These are phyloP conservation scores for Lagenidium sp. DNA, from an alignment of 352 stramenopile species.

Conservation along the genomic window DNA sequence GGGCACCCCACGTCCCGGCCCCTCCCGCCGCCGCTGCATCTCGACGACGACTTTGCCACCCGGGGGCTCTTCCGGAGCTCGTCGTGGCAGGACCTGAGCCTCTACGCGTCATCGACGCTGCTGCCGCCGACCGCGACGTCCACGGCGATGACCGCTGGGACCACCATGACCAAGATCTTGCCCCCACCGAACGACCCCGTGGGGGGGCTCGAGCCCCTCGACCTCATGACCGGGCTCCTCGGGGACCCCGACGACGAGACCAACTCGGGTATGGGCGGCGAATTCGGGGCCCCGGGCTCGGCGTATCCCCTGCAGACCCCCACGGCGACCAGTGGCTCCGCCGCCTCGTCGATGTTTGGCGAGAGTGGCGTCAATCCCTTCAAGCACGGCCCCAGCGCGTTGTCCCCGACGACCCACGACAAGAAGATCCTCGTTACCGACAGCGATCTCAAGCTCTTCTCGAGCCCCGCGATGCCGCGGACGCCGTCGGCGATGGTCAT, in stretches of 20 bases:
- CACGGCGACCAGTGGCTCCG: background rate
- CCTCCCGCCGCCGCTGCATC: background rate
- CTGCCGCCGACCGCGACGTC: background rate
- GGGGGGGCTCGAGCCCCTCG: too few species aligned
- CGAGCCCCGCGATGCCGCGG: constrained; percentile 2
- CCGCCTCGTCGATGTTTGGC: background rate
- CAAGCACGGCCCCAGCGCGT: constrained; percentile 9
- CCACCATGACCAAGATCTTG: too few species aligned
- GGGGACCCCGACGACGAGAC: background rate
- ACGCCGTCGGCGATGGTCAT: background rate
- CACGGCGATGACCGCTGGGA: background rate
- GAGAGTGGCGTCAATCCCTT: background rate
- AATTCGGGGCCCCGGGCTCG: background rate
- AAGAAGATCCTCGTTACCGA: constrained; percentile 43
- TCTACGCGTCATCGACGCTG: too few species aligned
- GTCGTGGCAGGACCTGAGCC: background rate
- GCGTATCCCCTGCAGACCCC: background rate
- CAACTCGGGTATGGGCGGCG: background rate
- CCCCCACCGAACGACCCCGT: too few species aligned
- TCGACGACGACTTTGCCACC: background rate
- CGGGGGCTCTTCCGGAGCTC: background rate
- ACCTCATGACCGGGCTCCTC: background rate
- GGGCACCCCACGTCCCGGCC: too few species aligned
- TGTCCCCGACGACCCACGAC: constrained; percentile 26
- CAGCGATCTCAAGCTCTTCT: constrained; percentile 27